Conservation (phyloP, 2,329 filamentous ascomycete species). For the Aureobasidium leucospermi region DNA sequence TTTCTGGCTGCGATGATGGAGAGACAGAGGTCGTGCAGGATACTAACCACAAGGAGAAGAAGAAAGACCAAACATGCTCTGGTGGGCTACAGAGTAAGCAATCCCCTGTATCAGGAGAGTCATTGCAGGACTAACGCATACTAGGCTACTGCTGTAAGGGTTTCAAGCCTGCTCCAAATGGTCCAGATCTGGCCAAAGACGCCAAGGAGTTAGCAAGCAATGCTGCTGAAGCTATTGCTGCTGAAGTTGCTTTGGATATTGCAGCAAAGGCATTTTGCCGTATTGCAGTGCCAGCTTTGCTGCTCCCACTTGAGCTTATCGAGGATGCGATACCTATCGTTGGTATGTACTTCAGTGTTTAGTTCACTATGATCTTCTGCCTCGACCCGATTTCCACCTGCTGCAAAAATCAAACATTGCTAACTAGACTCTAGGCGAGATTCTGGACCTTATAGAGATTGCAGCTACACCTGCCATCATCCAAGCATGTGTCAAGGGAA, state of each 20-base stretch:
- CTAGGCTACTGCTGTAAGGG: slow-evolving; percentile 21
- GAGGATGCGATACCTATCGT: slow-evolving; percentile 15
- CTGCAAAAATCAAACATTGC: not conserved
- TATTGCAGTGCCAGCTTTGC: slow-evolving; percentile 28
- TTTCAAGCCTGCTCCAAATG: slow-evolving; percentile 25
- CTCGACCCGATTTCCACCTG: no score
- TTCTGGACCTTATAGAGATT: slow-evolving; percentile 17
- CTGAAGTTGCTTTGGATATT: slow-evolving; percentile 26
- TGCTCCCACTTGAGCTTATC: slow-evolving; percentile 16
- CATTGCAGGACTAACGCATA: no score
- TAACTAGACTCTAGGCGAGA: slow-evolving; percentile 4
- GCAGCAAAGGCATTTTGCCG: slow-evolving; percentile 32
- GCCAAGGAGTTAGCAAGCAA: slow-evolving; percentile 23
- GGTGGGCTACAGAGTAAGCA: slow-evolving; percentile 17
- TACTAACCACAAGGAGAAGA: slow-evolving; percentile 25
- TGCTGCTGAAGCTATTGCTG: slow-evolving; percentile 23
- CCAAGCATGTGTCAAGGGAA: slow-evolving; percentile 26
- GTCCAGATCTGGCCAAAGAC: slow-evolving; percentile 16
- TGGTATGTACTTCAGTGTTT: not conserved
- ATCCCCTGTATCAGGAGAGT: no score
- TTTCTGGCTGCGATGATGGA: slow-evolving; percentile 24
- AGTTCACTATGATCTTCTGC: no score
- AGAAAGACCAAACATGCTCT: slow-evolving; percentile 27
- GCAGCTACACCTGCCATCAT: slow-evolving; percentile 28
- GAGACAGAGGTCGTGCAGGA: slow-evolving; percentile 27